phyloP scores from a whole-genome alignment of 495 filamentous ascomycete genomes.

The Oleoguttula mirabilis region DNA sequence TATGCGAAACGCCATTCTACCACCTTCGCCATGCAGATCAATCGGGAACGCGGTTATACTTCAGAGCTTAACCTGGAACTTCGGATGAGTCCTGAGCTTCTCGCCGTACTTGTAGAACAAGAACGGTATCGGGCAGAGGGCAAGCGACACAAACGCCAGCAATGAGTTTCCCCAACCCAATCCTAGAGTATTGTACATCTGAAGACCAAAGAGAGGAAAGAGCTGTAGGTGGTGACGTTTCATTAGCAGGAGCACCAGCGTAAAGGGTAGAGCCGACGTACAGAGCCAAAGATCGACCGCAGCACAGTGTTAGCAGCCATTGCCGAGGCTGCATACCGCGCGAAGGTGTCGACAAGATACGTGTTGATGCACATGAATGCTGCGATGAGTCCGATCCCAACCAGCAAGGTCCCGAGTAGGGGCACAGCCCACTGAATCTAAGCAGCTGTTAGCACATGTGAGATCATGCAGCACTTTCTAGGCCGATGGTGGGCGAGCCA shows the following conservation, averaged over 20 bases:
- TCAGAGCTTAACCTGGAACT: constrained; percentile 27
- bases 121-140: constrained; percentile 25
- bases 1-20: no score
- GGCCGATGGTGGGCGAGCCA: no score
- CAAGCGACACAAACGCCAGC: constrained; percentile 27
- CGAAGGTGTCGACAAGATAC: constrained; percentile 29
- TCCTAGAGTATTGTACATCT: constrained; percentile 26
- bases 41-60: constrained; percentile 3
- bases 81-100: constrained; percentile 28
- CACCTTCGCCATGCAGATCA: neutral
- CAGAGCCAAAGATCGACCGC: constrained; percentile 24
- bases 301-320: constrained; percentile 31
- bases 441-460: no score
- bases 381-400: constrained; percentile 27
- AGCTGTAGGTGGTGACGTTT: constrained; percentile 6
- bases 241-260: neutral
- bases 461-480: no score
- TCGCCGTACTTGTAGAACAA: constrained; percentile 28
- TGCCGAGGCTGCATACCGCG: constrained; percentile 27
- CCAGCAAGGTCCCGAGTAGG: constrained; percentile 26
- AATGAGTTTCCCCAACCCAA: constrained; percentile 32
- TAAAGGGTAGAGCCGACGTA: no score
- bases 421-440: constrained; percentile 32
- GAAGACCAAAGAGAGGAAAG: constrained; percentile 25
- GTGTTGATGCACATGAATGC: constrained; percentile 31